Evolutionary conservation across 352 stramenopile species (phyloP), one percentile per base, ranked within the genome.

Genomic region (Globisporangium iwayamae): DNA sequence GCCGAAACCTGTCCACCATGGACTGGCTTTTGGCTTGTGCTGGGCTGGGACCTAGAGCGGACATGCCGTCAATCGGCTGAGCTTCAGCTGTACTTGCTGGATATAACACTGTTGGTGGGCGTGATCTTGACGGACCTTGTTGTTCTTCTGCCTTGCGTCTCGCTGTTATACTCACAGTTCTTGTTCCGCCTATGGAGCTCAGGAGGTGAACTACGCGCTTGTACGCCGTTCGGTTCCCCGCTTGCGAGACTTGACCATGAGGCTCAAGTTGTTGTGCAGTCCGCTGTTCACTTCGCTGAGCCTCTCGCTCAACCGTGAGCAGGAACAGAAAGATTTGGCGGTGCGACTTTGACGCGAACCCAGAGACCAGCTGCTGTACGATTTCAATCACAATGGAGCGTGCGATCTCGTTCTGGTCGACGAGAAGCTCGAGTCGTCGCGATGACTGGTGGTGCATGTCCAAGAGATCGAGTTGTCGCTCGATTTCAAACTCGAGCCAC

Each of bases 311-410:
- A 18, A 68, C 43, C 1, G 63, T 47, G 11, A 68, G 55, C 0
- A 82, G 18, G 5, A 80, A 71, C 30, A 38, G 10, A 28, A 80
- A 74, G 14, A 80, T 43, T 6, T 62, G 65, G 14, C 51, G 65
- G 20, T 82, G 74, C 3, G 74, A 78, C 11, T 59, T 28, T 0
- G 67, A 76, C 22, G 72, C 61, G 14, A 78, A 67, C 7, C 71
- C 65, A 2, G 28, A 64, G 10, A 51, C 18, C 10, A 47, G 41
- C 25, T 54, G 28, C 11, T 51, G 64, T 28, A 59, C 32, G 13
- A 55, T 25, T 41, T 58, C 52, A 14, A 25, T 18, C n/a, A 67
- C 30, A 10, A 60, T 13, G 22, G 5, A 28, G 7, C 41, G 52
- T 11, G 43, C 46, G 2, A 39, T 18, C 32, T 63, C 60, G 5